These are phyloP conservation scores for Nakazawaea wyomingensis DNA, from an alignment of 805 yeast species.

Conservation along the genomic window DNA sequence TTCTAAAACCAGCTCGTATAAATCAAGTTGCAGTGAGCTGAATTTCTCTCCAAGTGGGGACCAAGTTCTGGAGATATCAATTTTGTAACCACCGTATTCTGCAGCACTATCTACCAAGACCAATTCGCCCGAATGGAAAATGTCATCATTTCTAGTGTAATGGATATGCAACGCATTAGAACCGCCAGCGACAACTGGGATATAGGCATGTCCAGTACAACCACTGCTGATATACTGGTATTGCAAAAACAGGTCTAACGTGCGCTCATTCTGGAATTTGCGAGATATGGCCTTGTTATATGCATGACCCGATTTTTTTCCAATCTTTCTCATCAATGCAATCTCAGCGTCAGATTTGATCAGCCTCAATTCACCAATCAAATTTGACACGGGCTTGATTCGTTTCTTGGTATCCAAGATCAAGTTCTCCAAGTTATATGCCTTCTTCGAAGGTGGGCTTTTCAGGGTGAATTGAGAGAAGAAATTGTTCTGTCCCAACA, in stretches of 20 bases:
- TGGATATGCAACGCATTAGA: constrained; percentile 86
- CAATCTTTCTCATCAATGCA: constrained; percentile 74
- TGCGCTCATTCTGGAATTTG: constrained; percentile 65
- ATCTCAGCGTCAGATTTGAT: constrained; percentile 77
- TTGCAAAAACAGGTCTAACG: constrained; percentile 74
- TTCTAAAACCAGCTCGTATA: constrained; percentile 82
- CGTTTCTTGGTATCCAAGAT: constrained; percentile 28
- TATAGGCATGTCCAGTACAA: constrained; percentile 83
- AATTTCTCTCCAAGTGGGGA: constrained; percentile 71
- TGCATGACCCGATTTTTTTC: constrained; percentile 75
- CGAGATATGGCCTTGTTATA: constrained; percentile 76
- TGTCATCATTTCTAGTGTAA: constrained; percentile 87
- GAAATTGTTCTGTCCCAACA: constrained; percentile 14
- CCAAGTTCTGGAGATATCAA: constrained; percentile 97
- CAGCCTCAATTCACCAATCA: constrained; percentile 49
- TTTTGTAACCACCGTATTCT: constrained; percentile 84
- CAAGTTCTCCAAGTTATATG: constrained; percentile 17
- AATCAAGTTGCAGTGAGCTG: constrained; percentile 71
- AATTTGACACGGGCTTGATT: constrained; percentile 36
- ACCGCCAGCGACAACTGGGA: constrained; percentile 97
- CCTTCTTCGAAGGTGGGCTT: constrained; percentile 20
- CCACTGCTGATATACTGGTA: constrained; percentile 82
- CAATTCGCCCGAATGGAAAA: constrained; percentile 69
- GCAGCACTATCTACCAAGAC: constrained; percentile 97
- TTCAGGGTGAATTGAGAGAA: constrained; percentile 19